Evolutionary conservation across 192 early-diverging fungal species (phyloP), one percentile per base, ranked within the genome.

Genomic region (Coemansia sp.): DNA sequence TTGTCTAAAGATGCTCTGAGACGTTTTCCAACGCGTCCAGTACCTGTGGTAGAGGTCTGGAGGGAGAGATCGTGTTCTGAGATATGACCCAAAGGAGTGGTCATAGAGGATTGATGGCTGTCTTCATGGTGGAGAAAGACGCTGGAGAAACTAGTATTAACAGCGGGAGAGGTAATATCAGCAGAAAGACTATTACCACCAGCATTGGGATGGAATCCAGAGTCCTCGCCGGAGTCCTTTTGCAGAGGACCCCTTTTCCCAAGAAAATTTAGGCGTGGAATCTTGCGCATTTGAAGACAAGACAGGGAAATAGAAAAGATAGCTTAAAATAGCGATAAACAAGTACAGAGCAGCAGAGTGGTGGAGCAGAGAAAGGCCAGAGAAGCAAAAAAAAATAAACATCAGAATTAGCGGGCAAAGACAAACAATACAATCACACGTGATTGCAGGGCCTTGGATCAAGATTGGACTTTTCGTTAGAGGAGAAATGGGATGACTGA

Each of bases 241-340:
- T 8, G 21, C 37, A 39, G 63, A 10, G 19, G 63, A 39, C 6
- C 38, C 15, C 42, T 39, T 37, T 65, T 65, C 5, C 40, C 50
- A 57, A 67, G 56, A 16, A 67, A 41, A 26, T 11, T 53, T 45
- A 67, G 56, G 43, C 65, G 39, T 7, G 52, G 43, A 37, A 56
- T 42, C 16, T 45, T 32, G 8, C 54, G 26, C 65, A 67, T 65
- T 64, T 1, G 5, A 32, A 54, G 19, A 10, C 32, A 13, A 32
- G 10, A 18, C 19, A 52, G 60, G 64, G 19, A 21, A 38, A 56
- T 8, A 61, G 45, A 61, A 43, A 11, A 23, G 47, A 48, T 3
- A 48, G 5, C 3, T 4, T 48, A 48, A 32, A 32, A 32, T 32
- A 32, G 32, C 32, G 32, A 32, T 32, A 32, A 4, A 32, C 32